Evolutionary conservation across 345 rosid species (phyloP).

Genomic region (Orychophragmus violaceus): DNA sequence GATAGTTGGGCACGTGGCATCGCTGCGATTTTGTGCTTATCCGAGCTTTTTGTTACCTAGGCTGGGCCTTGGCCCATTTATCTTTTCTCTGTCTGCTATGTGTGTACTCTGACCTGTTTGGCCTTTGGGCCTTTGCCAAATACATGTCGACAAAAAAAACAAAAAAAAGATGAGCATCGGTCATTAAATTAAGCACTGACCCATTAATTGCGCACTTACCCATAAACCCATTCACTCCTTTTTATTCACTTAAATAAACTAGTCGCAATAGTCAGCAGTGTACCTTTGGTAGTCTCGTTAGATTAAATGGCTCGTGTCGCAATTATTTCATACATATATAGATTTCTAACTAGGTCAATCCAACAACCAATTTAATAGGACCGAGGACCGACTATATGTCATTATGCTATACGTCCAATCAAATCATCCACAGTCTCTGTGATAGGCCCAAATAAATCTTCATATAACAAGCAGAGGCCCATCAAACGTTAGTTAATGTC

Average conservation of each 20-base stretch:
- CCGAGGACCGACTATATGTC: no score
- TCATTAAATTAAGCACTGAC: constrained; percentile 32
- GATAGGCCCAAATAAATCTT: background rate
- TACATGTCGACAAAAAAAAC: no score
- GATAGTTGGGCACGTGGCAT: no score
- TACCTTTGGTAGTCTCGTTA: constrained; percentile 10
- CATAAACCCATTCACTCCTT: constrained; percentile 21
- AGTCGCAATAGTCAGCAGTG: background rate
- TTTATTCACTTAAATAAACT: background rate
- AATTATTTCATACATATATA: background rate
- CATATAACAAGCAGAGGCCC: background rate
- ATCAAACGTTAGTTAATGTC: no score
- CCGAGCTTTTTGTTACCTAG: no score
- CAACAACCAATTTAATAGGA: constrained; percentile 24
- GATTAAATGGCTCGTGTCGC: constrained; percentile 18
- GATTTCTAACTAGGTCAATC: constrained; percentile 25
- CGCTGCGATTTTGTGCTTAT: no score
- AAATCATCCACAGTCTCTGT: no score
- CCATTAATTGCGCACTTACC: constrained; percentile 33
- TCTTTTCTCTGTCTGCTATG: no score
- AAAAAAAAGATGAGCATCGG: no score
- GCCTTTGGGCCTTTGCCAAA: no score
- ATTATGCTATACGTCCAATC: background rate
- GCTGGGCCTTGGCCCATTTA: no score
- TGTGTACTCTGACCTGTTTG: no score